phyloP scores from a whole-genome alignment of 1,284 basidiomycete genomes.

The Tranzscheliella williamsii region DNA sequence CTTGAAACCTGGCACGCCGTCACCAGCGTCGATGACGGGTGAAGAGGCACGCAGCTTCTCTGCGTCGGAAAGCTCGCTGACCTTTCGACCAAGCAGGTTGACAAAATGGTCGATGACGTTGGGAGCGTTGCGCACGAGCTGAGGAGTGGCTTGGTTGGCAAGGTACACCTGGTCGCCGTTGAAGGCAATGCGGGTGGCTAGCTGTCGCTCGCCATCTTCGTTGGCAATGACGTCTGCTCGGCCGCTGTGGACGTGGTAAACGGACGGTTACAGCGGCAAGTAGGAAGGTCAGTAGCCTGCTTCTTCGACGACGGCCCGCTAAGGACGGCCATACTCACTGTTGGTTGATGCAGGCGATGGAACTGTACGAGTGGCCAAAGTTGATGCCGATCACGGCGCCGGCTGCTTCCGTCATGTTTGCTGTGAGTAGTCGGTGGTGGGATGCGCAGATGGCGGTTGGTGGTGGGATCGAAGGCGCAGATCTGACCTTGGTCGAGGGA shows the following conservation, averaged over 20 bases:
- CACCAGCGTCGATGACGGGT: conserved; percentile 76
- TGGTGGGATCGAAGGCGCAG: not conserved
- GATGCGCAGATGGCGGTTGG: too few species aligned
- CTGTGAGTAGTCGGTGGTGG: too few species aligned
- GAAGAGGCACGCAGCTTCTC: conserved; percentile 77
- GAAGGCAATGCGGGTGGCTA: conserved; percentile 91
- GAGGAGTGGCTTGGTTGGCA: conserved; percentile 90
- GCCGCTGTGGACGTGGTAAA: too few species aligned
- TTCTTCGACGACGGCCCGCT: not conserved
- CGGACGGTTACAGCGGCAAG: too few species aligned
- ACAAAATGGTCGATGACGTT: conserved; percentile 95
- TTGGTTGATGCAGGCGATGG: conserved; percentile 94
- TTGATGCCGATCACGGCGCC: conserved; percentile 80
- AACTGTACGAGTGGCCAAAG: conserved; percentile 93
- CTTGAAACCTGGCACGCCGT: conserved; percentile 66
- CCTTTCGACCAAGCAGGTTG: conserved; percentile 88
- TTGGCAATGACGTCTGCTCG: conserved; percentile 76
- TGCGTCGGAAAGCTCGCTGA: conserved; percentile 72
- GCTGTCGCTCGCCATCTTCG: conserved; percentile 97
- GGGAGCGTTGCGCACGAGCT: conserved; percentile 90
- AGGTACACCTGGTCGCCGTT: conserved; percentile 74
- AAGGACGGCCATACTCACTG: conserved; percentile 64
- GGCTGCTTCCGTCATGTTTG: conserved; percentile 49
- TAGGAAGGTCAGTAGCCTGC: too few species aligned
- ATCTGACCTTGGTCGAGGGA: too few species aligned